A percentile compares a stretch with the other conserved stretches of the same genome.
These are phyloP conservation scores for Teratosphaeria gauchensis DNA, from an alignment of 2,329 filamentous ascomycete species.

Conservation along the genomic window DNA sequence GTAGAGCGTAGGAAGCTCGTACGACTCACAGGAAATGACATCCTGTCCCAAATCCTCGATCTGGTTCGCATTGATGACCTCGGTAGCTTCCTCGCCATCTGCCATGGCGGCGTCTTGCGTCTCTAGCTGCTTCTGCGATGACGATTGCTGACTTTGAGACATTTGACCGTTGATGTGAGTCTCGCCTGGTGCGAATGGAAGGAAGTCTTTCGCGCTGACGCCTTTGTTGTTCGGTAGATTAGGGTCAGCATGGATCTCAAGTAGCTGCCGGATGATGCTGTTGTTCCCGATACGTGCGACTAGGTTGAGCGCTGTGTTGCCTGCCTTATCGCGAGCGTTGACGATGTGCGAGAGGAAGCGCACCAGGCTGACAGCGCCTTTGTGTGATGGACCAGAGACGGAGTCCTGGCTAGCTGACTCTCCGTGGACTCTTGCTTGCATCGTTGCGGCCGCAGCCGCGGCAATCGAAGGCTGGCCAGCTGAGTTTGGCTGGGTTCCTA, in stretches of 20 bases:
- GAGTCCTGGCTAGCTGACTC: conserved; percentile 21
- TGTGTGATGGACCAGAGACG: conserved; percentile 12
- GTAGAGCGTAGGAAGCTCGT: background rate
- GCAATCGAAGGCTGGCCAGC: conserved; percentile 48
- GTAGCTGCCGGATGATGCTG: conserved; percentile 90
- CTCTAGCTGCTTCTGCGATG: conserved; percentile 8
- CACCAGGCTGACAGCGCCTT: conserved; percentile 72
- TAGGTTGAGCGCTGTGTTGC: conserved; percentile 90
- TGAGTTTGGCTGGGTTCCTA: conserved; percentile 33
- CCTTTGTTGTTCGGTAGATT: conserved; percentile 84
- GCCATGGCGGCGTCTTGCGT: conserved; percentile 10
- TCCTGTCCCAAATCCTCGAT: conserved; percentile 68
- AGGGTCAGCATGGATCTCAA: conserved; percentile 93
- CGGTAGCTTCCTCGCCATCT: conserved; percentile 27
- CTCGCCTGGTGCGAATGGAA: conserved; percentile 27
- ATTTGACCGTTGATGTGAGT: conserved; percentile 10
- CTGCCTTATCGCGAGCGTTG: conserved; percentile 85
- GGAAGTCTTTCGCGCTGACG: conserved; percentile 80
- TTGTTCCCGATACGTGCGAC: conserved; percentile 86
- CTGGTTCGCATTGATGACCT: conserved; percentile 33
- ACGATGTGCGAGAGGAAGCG: conserved; percentile 97
- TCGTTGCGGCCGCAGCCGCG: conserved; percentile 12
- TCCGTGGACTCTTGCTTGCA: conserved; percentile 17
- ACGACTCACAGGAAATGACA: conserved; percentile 62
- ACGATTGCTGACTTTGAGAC: conserved; percentile 13